Base-by-base conservation (phyloP, 306 rosid genomes). In the Lupinus albus region DNA sequence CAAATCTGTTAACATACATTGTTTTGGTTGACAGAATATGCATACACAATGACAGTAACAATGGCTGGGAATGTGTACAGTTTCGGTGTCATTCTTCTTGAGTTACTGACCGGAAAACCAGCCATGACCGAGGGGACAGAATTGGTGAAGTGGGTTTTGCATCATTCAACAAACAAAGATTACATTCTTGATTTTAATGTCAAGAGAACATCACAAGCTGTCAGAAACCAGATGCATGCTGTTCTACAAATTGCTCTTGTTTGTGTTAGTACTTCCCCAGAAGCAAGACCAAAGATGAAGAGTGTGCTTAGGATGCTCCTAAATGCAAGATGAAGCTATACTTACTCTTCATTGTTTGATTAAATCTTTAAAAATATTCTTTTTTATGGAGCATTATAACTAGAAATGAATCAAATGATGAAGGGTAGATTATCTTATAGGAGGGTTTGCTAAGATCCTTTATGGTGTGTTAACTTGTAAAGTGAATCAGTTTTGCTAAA, bases 221-320 rank as follows among this genome's bases (percentile, higher is more conserved):
- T 78, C 13, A 77, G 73, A 80, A 84, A 74, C 69, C 97, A 90
- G 78, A 93, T 93, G 96, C 84, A 84, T 58, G 84, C 96, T 0
- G 76, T 86, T 52, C 84, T 93, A 39, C 72, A 79, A 67, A 71
- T 88, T 66, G 99, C 97, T 50, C 72, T 84, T 54, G 69, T 73
- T 32, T 88, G 99, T 66, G 97, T 90, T 39, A 68, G 78, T 36
- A 54, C 77, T 7, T 83, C 88, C 8, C 81, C 96, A 0, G 87
- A 84, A 12, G 76, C 81, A 56, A 93, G 96, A 87, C 97, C 99
- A 13, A 81, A 84, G 85, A 88, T 93, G 91, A 90, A 88, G 83
- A 86, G 76, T 14, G 94, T 93, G 36, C 83, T 93, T 16, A 52
- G 83, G 30, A 80, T 83, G 96, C 85, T 93, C 72, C 86, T 93